A percentile compares a stretch with the other conserved stretches of the same genome.
Evolutionary conservation across 495 filamentous ascomycete genomes (phyloP).

Genomic region (Extremus antarcticus): DNA sequence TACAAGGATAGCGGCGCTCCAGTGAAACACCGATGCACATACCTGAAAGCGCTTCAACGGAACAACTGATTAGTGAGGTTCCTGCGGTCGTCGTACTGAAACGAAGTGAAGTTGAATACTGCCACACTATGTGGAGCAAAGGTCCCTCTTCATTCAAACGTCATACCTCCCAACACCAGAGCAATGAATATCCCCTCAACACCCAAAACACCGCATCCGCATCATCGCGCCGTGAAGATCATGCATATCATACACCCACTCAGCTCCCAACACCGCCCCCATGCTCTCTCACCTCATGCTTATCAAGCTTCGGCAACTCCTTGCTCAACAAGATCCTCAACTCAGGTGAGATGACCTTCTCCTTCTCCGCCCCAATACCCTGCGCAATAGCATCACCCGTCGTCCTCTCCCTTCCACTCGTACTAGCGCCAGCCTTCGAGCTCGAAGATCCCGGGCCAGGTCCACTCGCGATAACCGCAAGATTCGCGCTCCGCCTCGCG

Average conservation of each 20-base stretch:
- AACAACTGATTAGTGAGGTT: too few relatives aligned
- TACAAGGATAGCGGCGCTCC: too few relatives aligned
- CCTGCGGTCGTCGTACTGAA: too few relatives aligned
- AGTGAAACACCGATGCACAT: too few relatives aligned
- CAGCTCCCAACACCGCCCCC: conserved; percentile 26
- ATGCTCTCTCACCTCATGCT: conserved; percentile 36
- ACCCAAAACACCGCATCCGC: too few relatives aligned
- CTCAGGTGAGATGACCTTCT: conserved; percentile 70
- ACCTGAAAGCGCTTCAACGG: too few relatives aligned
- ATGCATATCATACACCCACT: background rate
- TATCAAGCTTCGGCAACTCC: conserved; percentile 53
- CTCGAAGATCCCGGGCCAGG: background rate
- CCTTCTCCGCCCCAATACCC: conserved; percentile 29
- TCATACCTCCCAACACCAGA: too few relatives aligned
- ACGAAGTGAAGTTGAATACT: too few relatives aligned
- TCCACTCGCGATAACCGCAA: background rate
- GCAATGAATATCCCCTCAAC: too few relatives aligned
- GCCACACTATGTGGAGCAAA: too few relatives aligned
- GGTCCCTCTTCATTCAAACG: too few relatives aligned
- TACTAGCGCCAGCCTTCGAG: background rate
- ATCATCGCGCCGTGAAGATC: too few relatives aligned
- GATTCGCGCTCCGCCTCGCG: background rate
- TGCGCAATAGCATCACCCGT: conserved; percentile 28
- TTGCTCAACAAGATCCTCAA: conserved; percentile 63
- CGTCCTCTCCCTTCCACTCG: conserved; percentile 10